phyloP scores from a whole-genome alignment of 495 filamentous ascomycete species.

The Jackrogersella minutella region DNA sequence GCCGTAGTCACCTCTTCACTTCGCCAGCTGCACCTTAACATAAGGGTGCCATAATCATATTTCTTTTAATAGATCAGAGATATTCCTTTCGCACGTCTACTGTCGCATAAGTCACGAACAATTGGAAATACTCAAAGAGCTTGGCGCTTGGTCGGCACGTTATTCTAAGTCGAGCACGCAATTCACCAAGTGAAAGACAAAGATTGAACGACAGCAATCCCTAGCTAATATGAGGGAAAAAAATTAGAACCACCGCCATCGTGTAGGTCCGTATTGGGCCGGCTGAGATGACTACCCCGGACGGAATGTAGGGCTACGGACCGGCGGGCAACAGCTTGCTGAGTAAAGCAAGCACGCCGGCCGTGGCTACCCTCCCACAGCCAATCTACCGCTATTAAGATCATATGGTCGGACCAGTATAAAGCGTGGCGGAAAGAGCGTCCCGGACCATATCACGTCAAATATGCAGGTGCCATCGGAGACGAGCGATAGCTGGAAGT shows the following conservation, averaged over 20 bases:
- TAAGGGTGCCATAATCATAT: too few relatives aligned
- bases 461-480: slow-evolving; percentile 20
- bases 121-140: background rate
- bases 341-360: slow-evolving; percentile 9
- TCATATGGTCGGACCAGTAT: slow-evolving; percentile 12
- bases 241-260: background rate
- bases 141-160: background rate
- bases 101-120: too few relatives aligned
- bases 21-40: too few relatives aligned
- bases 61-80: too few relatives aligned
- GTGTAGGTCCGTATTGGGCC: background rate
- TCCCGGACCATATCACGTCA: slow-evolving; percentile 10
- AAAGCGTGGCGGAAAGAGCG: background rate
- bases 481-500: slow-evolving; percentile 23
- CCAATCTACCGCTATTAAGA: slow-evolving; percentile 7
- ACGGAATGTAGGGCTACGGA: slow-evolving; percentile 10
- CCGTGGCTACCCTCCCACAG: slow-evolving; percentile 4
- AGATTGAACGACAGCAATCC: background rate
- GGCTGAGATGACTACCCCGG: background rate
- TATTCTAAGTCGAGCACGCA: background rate
- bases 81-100: too few relatives aligned
- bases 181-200: background rate
- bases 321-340: background rate
- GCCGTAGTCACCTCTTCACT: too few relatives aligned
- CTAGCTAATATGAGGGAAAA: background rate